A percentile compares a stretch with the other conserved stretches of the same genome.
Evolutionary conservation across 306 rosid species (phyloP).

Genomic region (Dryas drummondii): DNA sequence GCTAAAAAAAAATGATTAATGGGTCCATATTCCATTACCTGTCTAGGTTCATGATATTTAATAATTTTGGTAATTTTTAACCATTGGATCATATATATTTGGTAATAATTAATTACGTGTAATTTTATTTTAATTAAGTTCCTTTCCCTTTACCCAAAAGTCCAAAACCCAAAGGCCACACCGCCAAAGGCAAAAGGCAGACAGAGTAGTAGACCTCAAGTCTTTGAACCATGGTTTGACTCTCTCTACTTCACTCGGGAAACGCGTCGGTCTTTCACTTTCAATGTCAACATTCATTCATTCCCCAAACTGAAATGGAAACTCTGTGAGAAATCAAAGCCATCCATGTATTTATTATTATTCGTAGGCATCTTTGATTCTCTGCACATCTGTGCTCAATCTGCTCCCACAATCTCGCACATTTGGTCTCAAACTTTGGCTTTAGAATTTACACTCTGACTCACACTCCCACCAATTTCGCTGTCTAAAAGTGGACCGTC

Average conservation of each 20-base stretch:
- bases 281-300: neutral
- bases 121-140: too few species aligned
- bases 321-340: neutral
- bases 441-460: neutral
- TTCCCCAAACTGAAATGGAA: neutral
- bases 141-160: too few species aligned
- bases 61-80: too few species aligned
- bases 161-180: too few species aligned
- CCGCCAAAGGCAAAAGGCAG: neutral
- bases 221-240: neutral
- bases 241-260: neutral
- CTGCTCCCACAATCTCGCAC: slow-evolving; percentile 61
- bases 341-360: neutral
- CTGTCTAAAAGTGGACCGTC: slow-evolving; percentile 33
- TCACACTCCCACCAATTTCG: slow-evolving; percentile 34
- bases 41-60: too few species aligned
- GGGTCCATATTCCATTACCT: too few species aligned
- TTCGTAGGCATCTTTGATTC: neutral
- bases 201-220: neutral
- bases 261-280: neutral
- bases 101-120: too few species aligned
- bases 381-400: slow-evolving; percentile 30
- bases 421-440: slow-evolving; percentile 5
- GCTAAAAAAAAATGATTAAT: too few species aligned
- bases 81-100: too few species aligned